Base-by-base conservation (phyloP, 2,329 filamentous ascomycete genomes). In the Myriosclerotinia curreyana region DNA sequence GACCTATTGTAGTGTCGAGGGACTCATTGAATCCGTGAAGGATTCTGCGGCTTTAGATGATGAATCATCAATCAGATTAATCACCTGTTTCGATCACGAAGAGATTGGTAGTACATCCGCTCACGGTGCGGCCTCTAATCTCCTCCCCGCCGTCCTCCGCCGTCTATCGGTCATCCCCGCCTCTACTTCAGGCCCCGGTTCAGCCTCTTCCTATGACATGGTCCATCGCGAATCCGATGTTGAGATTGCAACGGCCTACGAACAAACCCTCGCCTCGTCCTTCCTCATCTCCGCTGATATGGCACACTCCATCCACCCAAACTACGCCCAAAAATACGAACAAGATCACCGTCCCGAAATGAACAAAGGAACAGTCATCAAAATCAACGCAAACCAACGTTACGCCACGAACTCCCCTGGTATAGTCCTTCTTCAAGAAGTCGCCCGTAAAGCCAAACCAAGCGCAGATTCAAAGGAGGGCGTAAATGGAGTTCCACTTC, bases 281-380 rank as follows among this genome's bases (percentile, higher is more conserved):
- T 97, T 99, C 83, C 86, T 99, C 65, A 83, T 99, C 68, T 96
- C 92, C 7, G 95, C 95, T 60, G 95, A 99, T 76, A 98, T 99
- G 95, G 93, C 95, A 1, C 95, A 99, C 79, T 90, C 90, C 6
- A 88, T 99, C 17, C 92, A 99, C 77, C 95, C 95, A 64, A 99
- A 99, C 80, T 99, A 97, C 76, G 83, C 87, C 5, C 86, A 80
- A 71, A 98, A 98, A 78, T 96, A 98, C 78, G 95, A 99, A 79
- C 78, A 86, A 44, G 90, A 91, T 71, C 95, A 99, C 79, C 86
- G 91, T 69, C 95, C 95, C 6, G 88, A 93, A 77, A 96, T 99
- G 84, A 99, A 99, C 83, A 91, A 92, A 76, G 95, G 95, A 60
- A 91, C 91, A 5, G 94, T 98, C 53, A 92, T 99, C 81, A 99